phyloP scores from a whole-genome alignment of 768 basidiomycete species.

The Suillus paluster region DNA sequence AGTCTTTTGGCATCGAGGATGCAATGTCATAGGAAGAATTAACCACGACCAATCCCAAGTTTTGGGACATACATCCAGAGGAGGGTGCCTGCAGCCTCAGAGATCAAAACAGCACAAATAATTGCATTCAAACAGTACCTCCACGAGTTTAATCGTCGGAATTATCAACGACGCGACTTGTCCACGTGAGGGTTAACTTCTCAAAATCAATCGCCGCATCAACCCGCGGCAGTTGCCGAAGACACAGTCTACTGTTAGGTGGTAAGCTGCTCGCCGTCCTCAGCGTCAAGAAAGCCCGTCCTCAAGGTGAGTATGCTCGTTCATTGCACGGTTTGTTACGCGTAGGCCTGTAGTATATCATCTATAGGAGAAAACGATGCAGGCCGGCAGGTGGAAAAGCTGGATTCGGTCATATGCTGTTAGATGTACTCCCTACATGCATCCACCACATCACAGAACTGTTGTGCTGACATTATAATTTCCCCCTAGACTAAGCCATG shows the following conservation, averaged over 20 bases:
- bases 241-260: not conserved
- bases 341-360: constrained; percentile 3
- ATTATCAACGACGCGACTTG: not conserved
- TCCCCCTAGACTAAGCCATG: constrained; percentile 34
- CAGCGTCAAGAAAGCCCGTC: constrained; percentile 36
- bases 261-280: constrained; percentile 21
- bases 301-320: constrained; percentile 34
- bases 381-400: constrained; percentile 5
- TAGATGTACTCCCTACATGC: constrained; percentile 23
- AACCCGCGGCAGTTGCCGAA: constrained; percentile 32
- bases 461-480: constrained; percentile 17
- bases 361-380: constrained; percentile 3
- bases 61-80: not conserved
- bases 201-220: constrained; percentile 32
- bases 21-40: not conserved
- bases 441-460: not conserved
- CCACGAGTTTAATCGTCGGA: too few species aligned
- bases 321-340: constrained; percentile 4
- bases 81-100: not conserved
- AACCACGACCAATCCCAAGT: not conserved
- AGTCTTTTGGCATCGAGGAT: not conserved
- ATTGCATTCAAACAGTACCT: not conserved
- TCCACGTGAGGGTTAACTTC: constrained; percentile 12
- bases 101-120: not conserved
- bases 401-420: constrained; percentile 24